phyloP scores from a whole-genome alignment of 2,329 filamentous ascomycete species.

The Diaporthe humulicola region DNA sequence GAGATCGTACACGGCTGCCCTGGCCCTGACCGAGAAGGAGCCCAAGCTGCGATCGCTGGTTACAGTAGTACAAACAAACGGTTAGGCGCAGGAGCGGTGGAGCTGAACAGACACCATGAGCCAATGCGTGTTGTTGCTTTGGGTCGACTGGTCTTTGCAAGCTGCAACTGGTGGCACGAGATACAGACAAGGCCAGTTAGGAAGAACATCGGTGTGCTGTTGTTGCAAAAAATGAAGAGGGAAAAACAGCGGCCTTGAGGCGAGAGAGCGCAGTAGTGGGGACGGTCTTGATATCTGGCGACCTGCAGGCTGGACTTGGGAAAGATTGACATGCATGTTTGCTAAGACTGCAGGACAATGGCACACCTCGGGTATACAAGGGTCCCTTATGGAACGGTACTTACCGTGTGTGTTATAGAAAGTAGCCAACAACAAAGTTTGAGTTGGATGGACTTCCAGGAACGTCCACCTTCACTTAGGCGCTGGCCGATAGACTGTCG shows the following conservation, averaged over 20 bases:
- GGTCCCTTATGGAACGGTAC: slow-evolving; percentile 23
- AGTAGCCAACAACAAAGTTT: slow-evolving; percentile 6
- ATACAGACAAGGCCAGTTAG: slow-evolving; percentile 21
- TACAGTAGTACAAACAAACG: slow-evolving; percentile 21
- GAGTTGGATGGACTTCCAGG: not conserved
- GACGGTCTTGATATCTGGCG: slow-evolving; percentile 34
- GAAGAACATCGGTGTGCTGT: slow-evolving; percentile 10
- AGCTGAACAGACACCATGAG: slow-evolving; percentile 17
- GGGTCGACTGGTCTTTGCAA: slow-evolving; percentile 17
- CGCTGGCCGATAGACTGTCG: slow-evolving; percentile 5
- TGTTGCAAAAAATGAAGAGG: slow-evolving; percentile 26
- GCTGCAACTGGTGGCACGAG: slow-evolving; percentile 15
- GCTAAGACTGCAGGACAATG: slow-evolving; percentile 25
- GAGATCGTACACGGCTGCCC: slow-evolving; percentile 22
- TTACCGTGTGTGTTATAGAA: slow-evolving; percentile 33
- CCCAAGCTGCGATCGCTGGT: slow-evolving; percentile 27
- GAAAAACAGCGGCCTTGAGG: slow-evolving; percentile 9
- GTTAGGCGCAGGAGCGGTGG: slow-evolving; percentile 35
- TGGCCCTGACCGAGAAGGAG: slow-evolving; percentile 16
- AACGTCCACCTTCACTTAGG: not conserved
- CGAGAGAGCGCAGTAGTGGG: slow-evolving; percentile 2
- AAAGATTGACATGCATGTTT: slow-evolving; percentile 30
- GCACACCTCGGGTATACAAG: slow-evolving; percentile 29
- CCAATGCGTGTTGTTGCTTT: slow-evolving; percentile 26
- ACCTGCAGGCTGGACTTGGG: slow-evolving; percentile 17